A percentile compares a stretch with the other conserved stretches of the same genome.
These are phyloP conservation scores for Lentinula boryana DNA, from an alignment of 768 basidiomycete species.

Conservation along the genomic window DNA sequence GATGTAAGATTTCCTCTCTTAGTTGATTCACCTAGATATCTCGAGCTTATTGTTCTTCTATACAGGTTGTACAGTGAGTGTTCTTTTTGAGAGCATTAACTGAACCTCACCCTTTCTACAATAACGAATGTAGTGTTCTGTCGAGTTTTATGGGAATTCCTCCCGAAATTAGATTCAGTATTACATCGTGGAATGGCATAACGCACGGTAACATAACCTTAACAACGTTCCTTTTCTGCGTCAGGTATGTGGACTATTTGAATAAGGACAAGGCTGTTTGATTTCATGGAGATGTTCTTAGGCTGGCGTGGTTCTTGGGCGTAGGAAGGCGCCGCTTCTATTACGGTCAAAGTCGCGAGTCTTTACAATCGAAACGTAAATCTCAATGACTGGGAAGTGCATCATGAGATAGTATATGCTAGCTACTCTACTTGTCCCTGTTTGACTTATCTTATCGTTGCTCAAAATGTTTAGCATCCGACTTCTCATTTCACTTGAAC, in stretches of 20 bases:
- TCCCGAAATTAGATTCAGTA: slow-evolving; percentile 39
- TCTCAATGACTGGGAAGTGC: neutral
- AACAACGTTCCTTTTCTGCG: slow-evolving; percentile 46
- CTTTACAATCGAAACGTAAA: neutral
- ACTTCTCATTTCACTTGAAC: no score
- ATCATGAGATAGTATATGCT: no score
- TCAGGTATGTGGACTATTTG: slow-evolving; percentile 38
- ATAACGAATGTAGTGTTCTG: slow-evolving; percentile 37
- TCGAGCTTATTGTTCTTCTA: neutral
- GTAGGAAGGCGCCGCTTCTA: slow-evolving; percentile 41
- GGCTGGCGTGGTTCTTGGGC: slow-evolving; percentile 55
- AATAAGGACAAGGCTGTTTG: no score
- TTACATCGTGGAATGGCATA: slow-evolving; percentile 59
- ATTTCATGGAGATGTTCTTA: neutral
- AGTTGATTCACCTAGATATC: neutral
- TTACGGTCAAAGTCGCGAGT: slow-evolving; percentile 12
- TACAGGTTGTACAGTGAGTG: slow-evolving; percentile 57
- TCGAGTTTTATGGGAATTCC: slow-evolving; percentile 58
- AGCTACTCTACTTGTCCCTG: no score
- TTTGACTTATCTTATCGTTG: no score
- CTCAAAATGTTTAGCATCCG: no score
- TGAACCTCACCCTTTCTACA: neutral
- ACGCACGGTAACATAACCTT: slow-evolving; percentile 75
- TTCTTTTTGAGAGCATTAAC: neutral
- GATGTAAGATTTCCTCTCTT: slow-evolving; percentile 43